Base-by-base conservation (phyloP, 805 yeast species). In the Maudiozyma pseudohumilis region DNA sequence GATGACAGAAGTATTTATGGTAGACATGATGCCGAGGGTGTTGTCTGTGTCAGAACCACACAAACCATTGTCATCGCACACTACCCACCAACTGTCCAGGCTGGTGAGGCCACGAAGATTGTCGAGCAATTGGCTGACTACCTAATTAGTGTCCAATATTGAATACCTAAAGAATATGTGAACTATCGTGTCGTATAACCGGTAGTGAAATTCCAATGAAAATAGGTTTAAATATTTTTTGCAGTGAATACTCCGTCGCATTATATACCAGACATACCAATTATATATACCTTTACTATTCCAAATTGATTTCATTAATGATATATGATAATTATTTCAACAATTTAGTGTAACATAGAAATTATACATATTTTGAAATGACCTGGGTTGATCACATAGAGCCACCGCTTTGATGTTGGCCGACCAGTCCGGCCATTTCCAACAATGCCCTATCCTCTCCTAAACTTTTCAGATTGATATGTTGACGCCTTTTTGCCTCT, bases 121-220 rank as follows among this genome's bases (percentile, higher is more conserved):
- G 95, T 89, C 40, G 98, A 92, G 63, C 89, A 86, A 56, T 72
- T 92, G 68, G 97, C 95, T 33, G 97, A 92, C 60, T 88, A 92
- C 58, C 73, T 92, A 65, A 86, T 89, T 59, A 69, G 86, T 53
- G 89, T 82, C 38, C 83, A 86, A 41, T 88, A 84, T 63, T 89
- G 70, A 54, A 28, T 28, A 13, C 16, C 2, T 8, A 28, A n/a
- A 17, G 6, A 28, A 16, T 28, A 16, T 16, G 16, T 12, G n/a
- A n/a, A n/a, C n/a, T n/a, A n/a, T n/a, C n/a, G n/a, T n/a, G n/a
- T n/a, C n/a, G n/a, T n/a, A n/a, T n/a, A n/a, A n/a, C n/a, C n/a
- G n/a, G n/a, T n/a, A n/a, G 25, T 16, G n/a, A 27, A 20, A 18
- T 15, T 22, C 20, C 15, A 23, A 30, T n/a, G n/a, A n/a, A 30